These are phyloP conservation scores for Hypomontagnella submonticulosa DNA, from an alignment of 495 filamentous ascomycete genomes.

Conservation along the genomic window DNA sequence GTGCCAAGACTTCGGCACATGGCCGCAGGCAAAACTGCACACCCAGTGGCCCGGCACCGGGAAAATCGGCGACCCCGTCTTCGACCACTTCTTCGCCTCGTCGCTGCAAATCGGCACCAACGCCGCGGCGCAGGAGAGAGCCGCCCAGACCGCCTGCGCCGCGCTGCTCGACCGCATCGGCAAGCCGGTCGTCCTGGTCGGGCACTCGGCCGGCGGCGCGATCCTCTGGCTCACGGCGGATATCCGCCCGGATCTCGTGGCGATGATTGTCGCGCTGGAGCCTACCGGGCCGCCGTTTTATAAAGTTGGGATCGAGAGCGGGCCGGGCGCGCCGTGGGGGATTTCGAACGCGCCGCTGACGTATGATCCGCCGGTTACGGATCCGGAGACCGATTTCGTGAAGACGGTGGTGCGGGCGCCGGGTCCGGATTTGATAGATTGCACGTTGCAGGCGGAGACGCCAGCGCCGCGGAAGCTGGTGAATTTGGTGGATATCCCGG, in stretches of 20 bases:
- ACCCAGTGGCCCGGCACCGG: constrained; percentile 68
- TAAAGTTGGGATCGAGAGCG: constrained; percentile 42
- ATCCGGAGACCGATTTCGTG: constrained; percentile 45
- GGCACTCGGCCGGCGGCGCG: constrained; percentile 65
- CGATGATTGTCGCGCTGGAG: constrained; percentile 63
- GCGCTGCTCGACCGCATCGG: constrained; percentile 62
- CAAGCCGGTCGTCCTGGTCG: constrained; percentile 57
- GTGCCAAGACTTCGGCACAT: constrained; percentile 49
- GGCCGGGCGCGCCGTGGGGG: constrained; percentile 52
- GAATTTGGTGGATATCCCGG: constrained; percentile 59
- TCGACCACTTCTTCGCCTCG: constrained; percentile 62
- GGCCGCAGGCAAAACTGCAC: constrained; percentile 59
- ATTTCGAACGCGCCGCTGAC: constrained; percentile 62
- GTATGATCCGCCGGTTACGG: constrained; percentile 56
- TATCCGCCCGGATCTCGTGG: constrained; percentile 56
- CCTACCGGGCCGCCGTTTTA: constrained; percentile 65
- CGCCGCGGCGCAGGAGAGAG: constrained; percentile 52
- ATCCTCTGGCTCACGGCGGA: constrained; percentile 63
- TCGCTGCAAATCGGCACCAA: constrained; percentile 55
- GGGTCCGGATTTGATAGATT: constrained; percentile 47
- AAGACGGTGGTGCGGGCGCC: constrained; percentile 40
- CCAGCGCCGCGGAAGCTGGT: constrained; percentile 59
- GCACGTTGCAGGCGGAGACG: constrained; percentile 57
- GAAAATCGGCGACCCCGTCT: constrained; percentile 58
- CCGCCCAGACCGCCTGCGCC: constrained; percentile 57